Conservation (phyloP, 345 rosid genomes). For the Linum tenue region DNA sequence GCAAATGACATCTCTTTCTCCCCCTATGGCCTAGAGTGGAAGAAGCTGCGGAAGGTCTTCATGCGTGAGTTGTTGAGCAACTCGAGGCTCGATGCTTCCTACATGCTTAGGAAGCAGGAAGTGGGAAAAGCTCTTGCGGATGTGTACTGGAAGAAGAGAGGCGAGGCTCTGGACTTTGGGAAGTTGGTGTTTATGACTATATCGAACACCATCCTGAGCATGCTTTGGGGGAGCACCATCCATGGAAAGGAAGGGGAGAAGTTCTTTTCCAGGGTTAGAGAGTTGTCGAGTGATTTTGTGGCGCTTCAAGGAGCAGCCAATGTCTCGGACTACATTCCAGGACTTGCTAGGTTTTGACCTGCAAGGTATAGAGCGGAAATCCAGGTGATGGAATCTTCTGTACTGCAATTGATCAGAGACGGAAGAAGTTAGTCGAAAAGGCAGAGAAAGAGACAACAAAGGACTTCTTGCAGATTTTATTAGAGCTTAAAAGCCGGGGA, state of each 20-base stretch:
- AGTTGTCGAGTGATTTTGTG: not conserved
- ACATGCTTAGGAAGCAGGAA: conserved; percentile 27
- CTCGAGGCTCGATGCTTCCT: conserved; percentile 24
- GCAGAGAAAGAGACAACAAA: not conserved
- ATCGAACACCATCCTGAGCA: not conserved
- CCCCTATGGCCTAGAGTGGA: conserved; percentile 35
- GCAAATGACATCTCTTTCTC: conserved; percentile 30
- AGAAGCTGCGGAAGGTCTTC: conserved; percentile 34
- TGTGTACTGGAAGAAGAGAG: not conserved
- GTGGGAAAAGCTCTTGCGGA: conserved; percentile 19
- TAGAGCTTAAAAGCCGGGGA: not conserved
- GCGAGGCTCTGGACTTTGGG: not conserved
- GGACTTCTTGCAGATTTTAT: not conserved
- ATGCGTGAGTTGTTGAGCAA: conserved; percentile 24
- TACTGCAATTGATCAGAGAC: not conserved
- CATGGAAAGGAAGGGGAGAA: not conserved
- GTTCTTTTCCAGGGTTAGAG: not conserved
- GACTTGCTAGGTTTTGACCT: not conserved
- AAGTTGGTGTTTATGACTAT: not conserved
- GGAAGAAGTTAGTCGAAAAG: not conserved
- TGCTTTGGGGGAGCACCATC: not conserved
- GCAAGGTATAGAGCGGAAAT: not conserved
- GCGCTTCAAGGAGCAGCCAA: not conserved
- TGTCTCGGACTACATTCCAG: not conserved
- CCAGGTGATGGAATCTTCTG: not conserved